Evolutionary conservation across 2,329 filamentous ascomycete species (phyloP).

Genomic region (Hypoxylon sp.): DNA sequence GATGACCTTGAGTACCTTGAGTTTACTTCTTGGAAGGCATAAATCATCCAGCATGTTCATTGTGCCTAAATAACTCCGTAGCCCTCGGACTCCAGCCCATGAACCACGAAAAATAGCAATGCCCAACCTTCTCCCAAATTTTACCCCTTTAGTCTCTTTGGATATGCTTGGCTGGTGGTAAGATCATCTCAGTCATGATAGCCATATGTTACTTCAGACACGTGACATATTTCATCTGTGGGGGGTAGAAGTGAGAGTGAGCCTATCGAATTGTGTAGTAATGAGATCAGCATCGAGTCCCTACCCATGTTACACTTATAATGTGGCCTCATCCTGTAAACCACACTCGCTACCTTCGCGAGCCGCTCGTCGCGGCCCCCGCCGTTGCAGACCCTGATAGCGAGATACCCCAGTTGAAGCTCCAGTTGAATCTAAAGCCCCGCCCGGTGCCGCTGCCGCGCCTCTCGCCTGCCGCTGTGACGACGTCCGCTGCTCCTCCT

Average conservation of each 20-base stretch:
- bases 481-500: constrained; percentile 4
- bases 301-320: not conserved
- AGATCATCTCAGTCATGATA: not conserved
- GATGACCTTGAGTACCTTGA: not conserved
- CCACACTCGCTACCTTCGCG: constrained; percentile 21
- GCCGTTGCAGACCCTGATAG: constrained; percentile 46
- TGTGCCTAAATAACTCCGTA: not conserved
- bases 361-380: constrained; percentile 11
- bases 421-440: constrained; percentile 50
- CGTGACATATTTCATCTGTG: constrained; percentile 23
- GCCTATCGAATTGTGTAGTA: constrained; percentile 8
- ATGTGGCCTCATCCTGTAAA: not conserved
- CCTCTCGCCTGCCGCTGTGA: constrained; percentile 36
- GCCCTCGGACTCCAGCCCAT: not conserved
- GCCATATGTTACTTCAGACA: constrained; percentile 12
- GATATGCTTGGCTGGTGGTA: not conserved
- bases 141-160: not conserved
- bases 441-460: constrained; percentile 39
- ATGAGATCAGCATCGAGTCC: not conserved
- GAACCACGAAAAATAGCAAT: not conserved
- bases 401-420: constrained; percentile 51
- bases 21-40: constrained; percentile 10
- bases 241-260: constrained; percentile 27
- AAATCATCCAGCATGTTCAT: constrained; percentile 14
- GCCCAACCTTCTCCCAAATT: not conserved